Conservation (phyloP, 2,329 filamentous ascomycete genomes). For the Akanthomyces uredinophilus region DNA sequence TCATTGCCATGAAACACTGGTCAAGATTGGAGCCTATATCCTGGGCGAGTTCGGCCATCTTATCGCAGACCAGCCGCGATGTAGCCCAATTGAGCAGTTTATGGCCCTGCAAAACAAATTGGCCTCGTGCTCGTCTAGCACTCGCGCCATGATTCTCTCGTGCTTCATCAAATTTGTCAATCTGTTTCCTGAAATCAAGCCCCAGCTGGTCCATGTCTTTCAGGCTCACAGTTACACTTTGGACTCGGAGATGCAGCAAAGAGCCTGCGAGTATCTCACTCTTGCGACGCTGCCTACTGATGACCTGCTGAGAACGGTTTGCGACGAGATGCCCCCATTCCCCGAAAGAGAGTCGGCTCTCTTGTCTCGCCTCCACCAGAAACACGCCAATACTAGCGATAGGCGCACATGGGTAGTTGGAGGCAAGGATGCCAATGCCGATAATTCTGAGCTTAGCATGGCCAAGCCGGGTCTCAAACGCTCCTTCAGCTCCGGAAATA, state of each 20-base stretch:
- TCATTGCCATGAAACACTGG: slow-evolving; percentile 91
- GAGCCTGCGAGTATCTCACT: slow-evolving; percentile 90
- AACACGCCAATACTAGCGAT: slow-evolving; percentile 86
- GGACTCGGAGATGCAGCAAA: slow-evolving; percentile 91
- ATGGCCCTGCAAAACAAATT: slow-evolving; percentile 88
- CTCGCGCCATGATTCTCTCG: slow-evolving; percentile 88
- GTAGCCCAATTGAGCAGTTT: slow-evolving; percentile 96
- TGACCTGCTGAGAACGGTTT: slow-evolving; percentile 86
- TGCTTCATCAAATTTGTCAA: slow-evolving; percentile 98
- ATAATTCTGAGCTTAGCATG: slow-evolving; percentile 73
- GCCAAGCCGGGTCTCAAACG: slow-evolving; percentile 80
- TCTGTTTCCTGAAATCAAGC: slow-evolving; percentile 96
- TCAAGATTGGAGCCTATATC: slow-evolving; percentile 96
- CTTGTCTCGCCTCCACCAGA: slow-evolving; percentile 87
- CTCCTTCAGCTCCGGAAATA: slow-evolving; percentile 64
- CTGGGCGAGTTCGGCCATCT: slow-evolving; percentile 96
- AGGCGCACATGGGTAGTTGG: slow-evolving; percentile 98
- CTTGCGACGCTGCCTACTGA: slow-evolving; percentile 83
- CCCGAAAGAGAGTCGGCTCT: slow-evolving; percentile 90
- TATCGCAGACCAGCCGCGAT: slow-evolving; percentile 85
- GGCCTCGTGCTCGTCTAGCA: slow-evolving; percentile 79
- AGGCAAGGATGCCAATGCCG: slow-evolving; percentile 86
- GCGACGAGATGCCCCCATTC: slow-evolving; percentile 98
- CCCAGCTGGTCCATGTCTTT: slow-evolving; percentile 87
- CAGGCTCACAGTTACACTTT: slow-evolving; percentile 88